Evolutionary conservation across 495 filamentous ascomycete species (phyloP), one percentile per base, ranked within the genome.

Genomic region (Astrocystis sublimbata): DNA sequence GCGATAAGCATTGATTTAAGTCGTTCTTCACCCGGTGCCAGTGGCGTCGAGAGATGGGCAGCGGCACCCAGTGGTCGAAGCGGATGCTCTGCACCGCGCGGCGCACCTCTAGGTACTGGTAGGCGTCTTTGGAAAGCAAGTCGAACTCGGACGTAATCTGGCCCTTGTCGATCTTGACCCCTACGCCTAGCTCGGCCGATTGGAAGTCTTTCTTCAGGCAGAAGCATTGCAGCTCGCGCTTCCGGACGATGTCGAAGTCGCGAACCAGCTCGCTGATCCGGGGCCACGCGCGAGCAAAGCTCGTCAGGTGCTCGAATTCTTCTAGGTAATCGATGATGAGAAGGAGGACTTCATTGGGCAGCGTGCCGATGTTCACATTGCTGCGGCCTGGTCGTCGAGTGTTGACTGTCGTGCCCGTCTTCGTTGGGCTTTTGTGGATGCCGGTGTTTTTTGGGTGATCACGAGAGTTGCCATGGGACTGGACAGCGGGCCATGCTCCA

Each of bases 171-270:
- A 66, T 28, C 13, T 49, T 51, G 38, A 83, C 77, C 6, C 80
- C 80, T 26, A 84, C 71, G 4, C 81, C 81, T 12, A 84, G 75
- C 7, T 77, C 74, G 2, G 65, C 58, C 6, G 65, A 52, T 28
- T 58, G 60, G 62, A 76, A 81, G 47, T 67, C 69, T 55, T 78
- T 66, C 69, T 82, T 83, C 12, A 81, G 68, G 21, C 74, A 78
- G 68, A 81, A 83, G 62, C 82, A 83, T 46, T 80, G 79, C 2
- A 83, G 70, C 57, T 83, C 80, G 23, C 79, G 73, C 28, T 70
- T 68, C 1, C 79, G 74, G 41, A 83, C 71, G 30, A 81, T 33
- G 61, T 83, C 76, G 58, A 72, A 78, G 17, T 64, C 65, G 6
- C 58, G 55, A 13, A 83, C 64, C 19, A 79, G 30, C 0, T 65